phyloP scores from a whole-genome alignment of 306 rosid species.

The Abrus precatorius region DNA sequence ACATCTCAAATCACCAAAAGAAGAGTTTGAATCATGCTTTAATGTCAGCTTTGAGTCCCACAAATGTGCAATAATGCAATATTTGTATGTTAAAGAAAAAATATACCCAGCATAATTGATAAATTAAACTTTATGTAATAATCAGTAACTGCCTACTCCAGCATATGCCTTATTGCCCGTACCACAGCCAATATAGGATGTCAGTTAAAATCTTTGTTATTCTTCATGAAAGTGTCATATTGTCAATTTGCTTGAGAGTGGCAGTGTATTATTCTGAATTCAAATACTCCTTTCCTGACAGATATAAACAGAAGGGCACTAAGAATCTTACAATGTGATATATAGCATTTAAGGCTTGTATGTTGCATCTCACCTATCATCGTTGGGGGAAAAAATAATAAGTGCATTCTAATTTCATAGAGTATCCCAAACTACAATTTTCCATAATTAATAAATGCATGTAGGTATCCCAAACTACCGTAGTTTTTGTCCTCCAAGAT shows the following conservation, averaged over 20 bases:
- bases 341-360: constrained; percentile 6
- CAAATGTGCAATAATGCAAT: constrained; percentile 37
- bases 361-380: constrained; percentile 17
- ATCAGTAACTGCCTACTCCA: constrained; percentile 15
- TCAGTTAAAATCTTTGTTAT: constrained; percentile 14
- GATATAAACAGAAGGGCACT: constrained; percentile 17
- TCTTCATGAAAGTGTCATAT: neutral
- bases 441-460: constrained; percentile 19
- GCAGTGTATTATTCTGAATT: neutral
- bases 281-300: neutral
- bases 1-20: constrained; percentile 27
- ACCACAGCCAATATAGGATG: constrained; percentile 17
- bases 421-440: constrained; percentile 26
- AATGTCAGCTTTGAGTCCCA: constrained; percentile 16
- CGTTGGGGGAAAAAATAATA: neutral
- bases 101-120: constrained; percentile 15
- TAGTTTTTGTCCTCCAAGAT: constrained; percentile 28
- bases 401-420: neutral
- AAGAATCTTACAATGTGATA: constrained; percentile 8
- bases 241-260: constrained; percentile 26
- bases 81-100: constrained; percentile 4
- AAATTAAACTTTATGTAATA: constrained; percentile 9
- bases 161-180: constrained; percentile 13
- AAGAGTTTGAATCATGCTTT: constrained; percentile 28
- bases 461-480: constrained; percentile 30